A percentile compares a stretch with the other conserved stretches of the same genome.
phyloP scores from a whole-genome alignment of 345 rosid species.

The Euphorbia pulcherrima region DNA sequence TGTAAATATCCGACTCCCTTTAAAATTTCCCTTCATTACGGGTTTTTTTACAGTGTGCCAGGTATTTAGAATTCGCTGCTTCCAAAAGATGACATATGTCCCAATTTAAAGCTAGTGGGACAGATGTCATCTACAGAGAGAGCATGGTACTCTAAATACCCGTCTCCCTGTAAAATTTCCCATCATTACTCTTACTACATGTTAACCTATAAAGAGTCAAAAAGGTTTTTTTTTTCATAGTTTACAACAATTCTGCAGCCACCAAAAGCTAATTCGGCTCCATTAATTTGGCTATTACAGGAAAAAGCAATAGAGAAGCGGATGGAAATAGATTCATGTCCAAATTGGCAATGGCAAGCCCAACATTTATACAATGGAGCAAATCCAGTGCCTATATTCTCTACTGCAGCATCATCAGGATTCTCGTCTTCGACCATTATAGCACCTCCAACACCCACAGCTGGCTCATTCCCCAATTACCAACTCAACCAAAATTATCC shows the following conservation, averaged over 20 bases:
- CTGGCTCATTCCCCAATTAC: constrained; percentile 17
- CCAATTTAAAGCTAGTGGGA: too few relatives aligned
- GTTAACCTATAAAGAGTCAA: neutral
- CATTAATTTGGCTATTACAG: constrained; percentile 24
- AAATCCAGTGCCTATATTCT: constrained; percentile 37
- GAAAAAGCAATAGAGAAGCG: constrained; percentile 61
- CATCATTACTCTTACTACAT: too few relatives aligned
- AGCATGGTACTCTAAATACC: too few relatives aligned
- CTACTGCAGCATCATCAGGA: constrained; percentile 99
- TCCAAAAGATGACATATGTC: too few relatives aligned
- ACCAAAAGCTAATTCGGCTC: neutral
- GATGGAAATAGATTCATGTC: constrained; percentile 32
- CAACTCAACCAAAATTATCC: constrained; percentile 27
- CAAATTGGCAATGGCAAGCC: constrained; percentile 34
- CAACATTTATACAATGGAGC: constrained; percentile 35
- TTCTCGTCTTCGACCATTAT: constrained; percentile 52
- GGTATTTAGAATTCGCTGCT: too few relatives aligned
- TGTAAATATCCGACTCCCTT: too few relatives aligned
- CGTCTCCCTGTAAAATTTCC: too few relatives aligned
- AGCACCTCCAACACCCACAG: constrained; percentile 33
- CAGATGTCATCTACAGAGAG: too few relatives aligned
- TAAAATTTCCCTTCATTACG: too few relatives aligned
- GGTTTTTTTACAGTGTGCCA: too few relatives aligned
- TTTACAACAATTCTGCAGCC: neutral
- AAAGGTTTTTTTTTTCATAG: neutral